Evolutionary conservation across 1,284 basidiomycete species (phyloP).

Genomic region (Polyporus tsugae): DNA sequence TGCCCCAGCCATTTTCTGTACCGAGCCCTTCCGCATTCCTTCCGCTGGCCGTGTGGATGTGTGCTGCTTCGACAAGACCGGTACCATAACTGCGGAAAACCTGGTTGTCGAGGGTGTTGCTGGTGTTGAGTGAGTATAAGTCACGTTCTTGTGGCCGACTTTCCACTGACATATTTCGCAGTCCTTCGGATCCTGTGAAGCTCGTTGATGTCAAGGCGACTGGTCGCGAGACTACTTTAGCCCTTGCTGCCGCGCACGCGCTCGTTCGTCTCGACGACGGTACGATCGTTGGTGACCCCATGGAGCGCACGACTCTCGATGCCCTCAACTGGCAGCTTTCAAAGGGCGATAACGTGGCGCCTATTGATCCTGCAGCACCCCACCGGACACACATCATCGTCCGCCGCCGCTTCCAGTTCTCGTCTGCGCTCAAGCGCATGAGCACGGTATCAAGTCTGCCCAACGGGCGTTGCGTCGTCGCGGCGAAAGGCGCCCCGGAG

Average conservation of each 20-base stretch:
- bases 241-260: conserved; percentile 95
- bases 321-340: conserved; percentile 90
- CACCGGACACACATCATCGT: conserved; percentile 76
- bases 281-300: conserved; percentile 95
- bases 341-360: conserved; percentile 81
- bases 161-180: conserved; percentile 39
- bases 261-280: conserved; percentile 94
- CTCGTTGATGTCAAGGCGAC: conserved; percentile 85
- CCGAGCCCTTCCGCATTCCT: conserved; percentile 96
- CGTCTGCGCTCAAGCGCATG: conserved; percentile 95
- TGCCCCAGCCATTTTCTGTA: conserved; percentile 90
- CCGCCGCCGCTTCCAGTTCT: conserved; percentile 94
- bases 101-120: conserved; percentile 93
- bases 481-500: conserved; percentile 96
- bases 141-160: not conserved
- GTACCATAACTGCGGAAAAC: conserved; percentile 95
- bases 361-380: conserved; percentile 59
- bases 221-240: conserved; percentile 82
- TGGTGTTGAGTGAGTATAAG: conserved; percentile 77
- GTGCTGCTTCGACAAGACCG: conserved; percentile 98
- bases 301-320: conserved; percentile 98
- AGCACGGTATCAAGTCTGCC: conserved; percentile 85
- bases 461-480: conserved; percentile 63
- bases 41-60: conserved; percentile 93
- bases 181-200: conserved; percentile 64